Conservation (phyloP, 257 asterid species). For the Fraxinus anomala region DNA sequence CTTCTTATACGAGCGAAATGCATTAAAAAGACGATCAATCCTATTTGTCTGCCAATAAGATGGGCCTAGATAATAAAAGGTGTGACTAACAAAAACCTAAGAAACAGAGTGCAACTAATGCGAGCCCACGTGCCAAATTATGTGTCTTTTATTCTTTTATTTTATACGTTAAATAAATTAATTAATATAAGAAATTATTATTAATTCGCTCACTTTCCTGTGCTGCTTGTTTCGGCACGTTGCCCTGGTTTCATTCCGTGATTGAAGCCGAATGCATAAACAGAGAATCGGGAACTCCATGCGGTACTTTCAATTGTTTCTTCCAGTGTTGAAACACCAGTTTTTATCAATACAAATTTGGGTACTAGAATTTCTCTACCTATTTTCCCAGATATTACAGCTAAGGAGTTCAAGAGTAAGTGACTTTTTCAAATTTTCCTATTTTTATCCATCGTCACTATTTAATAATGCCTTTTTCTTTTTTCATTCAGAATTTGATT, state of each 20-base stretch:
- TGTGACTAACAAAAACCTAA: no score
- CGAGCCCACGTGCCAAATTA: no score
- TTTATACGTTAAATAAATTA: no score
- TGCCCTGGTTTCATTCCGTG: neutral
- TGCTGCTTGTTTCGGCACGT: neutral
- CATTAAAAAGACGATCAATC: no score
- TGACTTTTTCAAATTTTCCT: neutral
- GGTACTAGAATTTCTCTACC: slow-evolving; percentile 54
- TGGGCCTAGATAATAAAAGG: no score
- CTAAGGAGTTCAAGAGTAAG: slow-evolving; percentile 50
- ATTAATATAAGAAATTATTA: no score
- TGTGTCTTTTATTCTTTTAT: no score
- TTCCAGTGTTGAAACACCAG: slow-evolving; percentile 28
- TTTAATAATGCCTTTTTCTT: neutral
- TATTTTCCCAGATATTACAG: slow-evolving; percentile 40
- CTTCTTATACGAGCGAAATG: no score
- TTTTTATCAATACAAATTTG: slow-evolving; percentile 50
- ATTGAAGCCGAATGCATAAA: neutral
- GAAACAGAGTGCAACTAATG: no score
- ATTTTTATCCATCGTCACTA: neutral
- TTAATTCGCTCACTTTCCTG: neutral
- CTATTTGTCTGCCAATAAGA: no score
- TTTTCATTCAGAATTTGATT: neutral
- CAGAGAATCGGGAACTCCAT: neutral
- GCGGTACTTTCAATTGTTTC: slow-evolving; percentile 30